Evolutionary conservation across 345 rosid species (phyloP), one percentile per base, ranked within the genome.

Genomic region (Syzygium jambos): DNA sequence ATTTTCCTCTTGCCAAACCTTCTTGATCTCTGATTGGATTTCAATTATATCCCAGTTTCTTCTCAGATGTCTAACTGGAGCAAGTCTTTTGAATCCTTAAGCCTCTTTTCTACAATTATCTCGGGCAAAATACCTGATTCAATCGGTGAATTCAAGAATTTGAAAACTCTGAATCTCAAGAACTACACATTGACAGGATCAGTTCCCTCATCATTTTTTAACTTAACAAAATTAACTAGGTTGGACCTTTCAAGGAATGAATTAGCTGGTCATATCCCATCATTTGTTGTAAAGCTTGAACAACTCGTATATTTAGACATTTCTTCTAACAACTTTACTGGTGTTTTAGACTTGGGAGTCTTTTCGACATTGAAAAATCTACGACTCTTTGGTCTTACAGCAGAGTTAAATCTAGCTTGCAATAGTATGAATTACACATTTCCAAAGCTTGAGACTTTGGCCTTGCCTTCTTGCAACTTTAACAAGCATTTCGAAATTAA

Each of bases 151-250:
- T 17, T 85, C 6, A 23, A 5, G 22, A 55, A 38, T 57, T 5
- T 85, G n/a, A 85, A 34, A 43, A 4, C 2, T 46, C 13, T 51
- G 3, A 0, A 10, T 51, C 57, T 59, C 21, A 1, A 0, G 0
- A 2, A 5, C 4, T 86, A 57, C 51, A 23, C 4, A 23, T 12
- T 85, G 19, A n/a, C 5, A 12, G 52, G 73, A 25, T 29, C 16
- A 3, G 6, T 85, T 41, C 53, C 78, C 25, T 23, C 41, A 55
- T 56, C 0, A 0, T 9, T 85, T 27, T 54, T 6, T 13, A 85
- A 85, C 16, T 51, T 57, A 11, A 85, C 78, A 21, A 13, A 49
- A 85, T 27, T 59, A 41, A 59, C 30, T 7, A 25, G 0, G 7
- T 51, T 85, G 68, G 77, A 43, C 30, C 51, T 59, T 25, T n/a